These are phyloP conservation scores for Phalaenopsis aphrodite DNA, from an alignment of 106 monocot genomes.

Conservation along the genomic window DNA sequence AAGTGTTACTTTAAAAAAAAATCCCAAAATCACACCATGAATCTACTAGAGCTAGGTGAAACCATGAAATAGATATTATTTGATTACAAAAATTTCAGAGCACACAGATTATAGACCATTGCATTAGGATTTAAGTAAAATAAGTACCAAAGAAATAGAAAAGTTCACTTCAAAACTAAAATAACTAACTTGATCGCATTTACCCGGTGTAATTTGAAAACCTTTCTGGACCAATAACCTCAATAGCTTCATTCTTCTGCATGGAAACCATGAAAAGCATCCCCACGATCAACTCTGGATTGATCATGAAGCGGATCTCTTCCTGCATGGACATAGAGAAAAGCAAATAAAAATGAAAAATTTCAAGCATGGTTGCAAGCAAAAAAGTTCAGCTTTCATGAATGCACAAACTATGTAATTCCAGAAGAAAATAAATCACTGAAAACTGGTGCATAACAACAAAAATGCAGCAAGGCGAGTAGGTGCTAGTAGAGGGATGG, in stretches of 20 bases:
- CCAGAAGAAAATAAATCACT: background rate
- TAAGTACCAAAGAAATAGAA: background rate
- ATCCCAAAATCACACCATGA: background rate
- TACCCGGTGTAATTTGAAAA: conserved; percentile 83
- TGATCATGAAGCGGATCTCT: conserved; percentile 98
- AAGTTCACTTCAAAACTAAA: background rate
- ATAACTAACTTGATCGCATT: conserved; percentile 10
- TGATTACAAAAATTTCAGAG: background rate
- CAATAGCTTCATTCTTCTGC: conserved; percentile 84
- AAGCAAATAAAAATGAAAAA: background rate
- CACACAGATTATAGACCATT: background rate
- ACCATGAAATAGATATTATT: conserved; percentile 2
- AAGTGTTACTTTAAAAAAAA: background rate
- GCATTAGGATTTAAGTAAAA: background rate
- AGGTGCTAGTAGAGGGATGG: too few relatives aligned
- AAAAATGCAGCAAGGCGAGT: too few relatives aligned
- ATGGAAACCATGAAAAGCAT: conserved; percentile 93
- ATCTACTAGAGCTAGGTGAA: background rate
- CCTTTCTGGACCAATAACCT: conserved; percentile 86
- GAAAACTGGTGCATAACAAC: too few relatives aligned
- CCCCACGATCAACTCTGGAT: conserved; percentile 82
- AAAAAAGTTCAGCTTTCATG: background rate
- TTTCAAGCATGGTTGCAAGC: background rate
- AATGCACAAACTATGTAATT: background rate
- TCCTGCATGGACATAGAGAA: conserved; percentile 46